phyloP scores from a whole-genome alignment of 495 filamentous ascomycete genomes.

The Friedmanniomyces simplex region DNA sequence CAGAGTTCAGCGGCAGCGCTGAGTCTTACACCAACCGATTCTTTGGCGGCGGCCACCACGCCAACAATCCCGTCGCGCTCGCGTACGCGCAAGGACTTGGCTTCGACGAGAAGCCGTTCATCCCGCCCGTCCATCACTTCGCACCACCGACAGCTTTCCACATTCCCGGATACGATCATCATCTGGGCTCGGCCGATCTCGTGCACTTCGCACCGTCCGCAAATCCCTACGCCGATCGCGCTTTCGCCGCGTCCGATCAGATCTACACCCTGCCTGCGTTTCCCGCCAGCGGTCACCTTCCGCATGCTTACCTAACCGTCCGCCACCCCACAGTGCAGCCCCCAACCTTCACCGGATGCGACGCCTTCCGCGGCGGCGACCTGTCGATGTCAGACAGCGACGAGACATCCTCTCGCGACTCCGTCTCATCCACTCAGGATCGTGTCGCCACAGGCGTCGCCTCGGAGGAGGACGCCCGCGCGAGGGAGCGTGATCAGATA shows the following conservation, averaged over 20 bases:
- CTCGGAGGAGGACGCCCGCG: neutral
- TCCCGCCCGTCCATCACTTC: neutral
- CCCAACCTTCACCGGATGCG: neutral
- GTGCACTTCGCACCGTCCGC: neutral
- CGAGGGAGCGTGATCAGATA: conserved; percentile 40
- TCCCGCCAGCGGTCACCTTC: no score
- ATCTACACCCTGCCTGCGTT: no score
- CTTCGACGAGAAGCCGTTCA: neutral
- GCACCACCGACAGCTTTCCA: neutral
- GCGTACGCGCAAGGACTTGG: neutral
- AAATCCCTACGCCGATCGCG: no score
- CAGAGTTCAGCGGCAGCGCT: neutral
- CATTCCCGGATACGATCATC: neutral
- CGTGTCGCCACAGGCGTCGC: neutral
- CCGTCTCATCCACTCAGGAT: neutral
- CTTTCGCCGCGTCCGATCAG: no score
- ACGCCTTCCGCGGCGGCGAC: neutral
- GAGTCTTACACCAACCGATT: neutral
- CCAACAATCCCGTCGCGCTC: neutral
- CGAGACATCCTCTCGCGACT: neutral
- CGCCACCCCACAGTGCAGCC: no score
- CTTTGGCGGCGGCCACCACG: neutral
- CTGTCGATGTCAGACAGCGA: neutral
- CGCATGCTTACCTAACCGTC: no score
- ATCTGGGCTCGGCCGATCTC: neutral